A percentile compares a stretch with the other conserved stretches of the same genome.
These are phyloP conservation scores for Calonectria ilicicola DNA, from an alignment of 2,329 filamentous ascomycete species.

Conservation along the genomic window DNA sequence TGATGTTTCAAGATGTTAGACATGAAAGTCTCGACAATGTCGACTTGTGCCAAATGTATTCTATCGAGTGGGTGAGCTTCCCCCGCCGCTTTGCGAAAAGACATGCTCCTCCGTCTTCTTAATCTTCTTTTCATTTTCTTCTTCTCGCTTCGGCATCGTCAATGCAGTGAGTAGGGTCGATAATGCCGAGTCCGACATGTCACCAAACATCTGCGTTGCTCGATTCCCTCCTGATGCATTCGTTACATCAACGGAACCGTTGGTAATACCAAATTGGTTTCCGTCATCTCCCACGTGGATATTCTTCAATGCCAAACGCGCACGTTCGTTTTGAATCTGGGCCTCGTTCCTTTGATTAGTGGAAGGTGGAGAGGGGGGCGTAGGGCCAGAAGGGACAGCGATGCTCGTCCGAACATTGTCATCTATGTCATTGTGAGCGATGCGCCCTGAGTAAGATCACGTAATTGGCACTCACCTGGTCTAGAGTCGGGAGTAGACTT, in stretches of 20 bases:
- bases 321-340: not conserved
- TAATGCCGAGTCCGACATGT: not conserved
- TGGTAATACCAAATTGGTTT: not conserved
- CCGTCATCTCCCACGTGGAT: not conserved
- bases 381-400: not conserved
- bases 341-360: not conserved
- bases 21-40: not conserved
- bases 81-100: not conserved
- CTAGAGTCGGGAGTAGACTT: not conserved
- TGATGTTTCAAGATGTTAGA: not conserved
- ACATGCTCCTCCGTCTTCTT: not conserved
- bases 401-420: not conserved
- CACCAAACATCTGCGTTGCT: not conserved
- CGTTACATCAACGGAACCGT: not conserved
- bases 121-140: not conserved
- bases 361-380: not conserved
- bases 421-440: not conserved
- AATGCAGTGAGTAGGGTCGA: not conserved
- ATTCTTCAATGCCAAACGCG: not conserved
- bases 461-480: not conserved
- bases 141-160: not conserved
- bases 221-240: not conserved
- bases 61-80: not conserved
- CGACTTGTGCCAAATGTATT: not conserved
- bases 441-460: not conserved